Conservation (phyloP, 768 basidiomycete species). For the Tephrocybe sp. region DNA sequence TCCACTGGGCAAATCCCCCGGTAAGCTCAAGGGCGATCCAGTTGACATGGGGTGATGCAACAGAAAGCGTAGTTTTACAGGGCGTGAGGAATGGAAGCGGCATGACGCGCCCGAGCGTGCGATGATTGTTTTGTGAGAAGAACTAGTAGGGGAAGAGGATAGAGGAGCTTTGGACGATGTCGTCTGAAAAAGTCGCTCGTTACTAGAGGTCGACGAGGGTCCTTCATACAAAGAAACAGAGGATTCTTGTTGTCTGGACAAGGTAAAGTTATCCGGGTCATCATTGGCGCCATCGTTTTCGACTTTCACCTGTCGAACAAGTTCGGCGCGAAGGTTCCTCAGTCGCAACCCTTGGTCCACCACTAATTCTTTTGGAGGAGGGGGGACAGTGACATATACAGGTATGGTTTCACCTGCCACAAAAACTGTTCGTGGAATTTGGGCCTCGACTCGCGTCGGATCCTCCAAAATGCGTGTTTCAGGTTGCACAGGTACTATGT, state of each 20-base stretch:
- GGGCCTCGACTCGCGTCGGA: constrained; percentile 66
- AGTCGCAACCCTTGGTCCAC: constrained; percentile 69
- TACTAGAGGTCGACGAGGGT: constrained; percentile 24
- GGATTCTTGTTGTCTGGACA: constrained; percentile 16
- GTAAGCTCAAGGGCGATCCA: constrained; percentile 46
- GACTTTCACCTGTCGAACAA: constrained; percentile 64
- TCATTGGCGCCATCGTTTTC: constrained; percentile 42
- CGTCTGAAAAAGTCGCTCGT: constrained; percentile 28
- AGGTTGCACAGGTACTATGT: constrained; percentile 55
- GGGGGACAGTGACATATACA: constrained; percentile 76
- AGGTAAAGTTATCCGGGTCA: constrained; percentile 29
- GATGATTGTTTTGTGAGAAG: constrained; percentile 45
- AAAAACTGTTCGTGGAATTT: constrained; percentile 72
- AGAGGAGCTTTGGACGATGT: constrained; percentile 42
- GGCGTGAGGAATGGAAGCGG: constrained; percentile 76
- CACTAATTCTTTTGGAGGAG: constrained; percentile 66
- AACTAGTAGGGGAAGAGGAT: constrained; percentile 20
- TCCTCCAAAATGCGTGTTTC: constrained; percentile 54
- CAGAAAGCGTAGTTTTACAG: constrained; percentile 77
- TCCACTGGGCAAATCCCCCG: constrained; percentile 38
- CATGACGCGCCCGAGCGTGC: constrained; percentile 90
- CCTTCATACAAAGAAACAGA: constrained; percentile 23
- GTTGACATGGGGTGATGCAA: constrained; percentile 62
- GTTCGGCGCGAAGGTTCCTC: constrained; percentile 77
- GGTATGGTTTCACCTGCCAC: constrained; percentile 72